Evolutionary conservation across 2,329 filamentous ascomycete genomes (phyloP).

Genomic region (Rhexocercosporidium sp.): DNA sequence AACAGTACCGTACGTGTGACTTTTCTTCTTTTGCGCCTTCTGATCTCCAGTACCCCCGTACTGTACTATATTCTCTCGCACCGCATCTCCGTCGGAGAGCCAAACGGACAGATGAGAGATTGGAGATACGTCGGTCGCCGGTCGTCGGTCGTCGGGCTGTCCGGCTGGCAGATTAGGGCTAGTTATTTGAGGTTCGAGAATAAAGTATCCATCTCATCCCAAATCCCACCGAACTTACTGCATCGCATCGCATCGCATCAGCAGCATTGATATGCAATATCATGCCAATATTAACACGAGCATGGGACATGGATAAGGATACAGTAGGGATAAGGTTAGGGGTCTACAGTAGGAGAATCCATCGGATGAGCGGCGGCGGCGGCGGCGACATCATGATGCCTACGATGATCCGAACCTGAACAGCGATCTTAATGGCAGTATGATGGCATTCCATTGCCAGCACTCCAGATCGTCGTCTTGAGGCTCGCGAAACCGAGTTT

Average conservation of each 20-base stretch:
- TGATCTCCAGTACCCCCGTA: no score
- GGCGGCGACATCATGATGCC: slow-evolving; percentile 21
- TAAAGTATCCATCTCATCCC: neutral
- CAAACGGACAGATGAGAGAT: neutral
- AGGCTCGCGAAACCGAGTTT: neutral
- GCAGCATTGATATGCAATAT: slow-evolving; percentile 27
- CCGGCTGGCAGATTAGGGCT: neutral
- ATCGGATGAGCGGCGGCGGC: slow-evolving; percentile 1
- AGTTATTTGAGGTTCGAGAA: neutral
- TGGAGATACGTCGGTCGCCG: no score
- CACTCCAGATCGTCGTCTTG: neutral
- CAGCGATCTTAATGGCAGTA: slow-evolving; percentile 25
- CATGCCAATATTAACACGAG: slow-evolving; percentile 21
- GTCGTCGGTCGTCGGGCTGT: no score
- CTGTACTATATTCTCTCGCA: neutral
- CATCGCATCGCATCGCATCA: neutral
- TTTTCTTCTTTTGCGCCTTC: neutral
- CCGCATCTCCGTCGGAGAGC: neutral
- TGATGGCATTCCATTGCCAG: neutral
- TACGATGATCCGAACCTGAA: slow-evolving; percentile 23
- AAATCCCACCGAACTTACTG: neutral
- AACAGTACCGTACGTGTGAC: neutral
- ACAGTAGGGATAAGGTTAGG: neutral
- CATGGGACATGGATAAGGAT: slow-evolving; percentile 17
- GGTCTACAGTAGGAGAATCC: slow-evolving; percentile 14